Evolutionary conservation across 768 basidiomycete species (phyloP).

Genomic region (Trametes punicea): DNA sequence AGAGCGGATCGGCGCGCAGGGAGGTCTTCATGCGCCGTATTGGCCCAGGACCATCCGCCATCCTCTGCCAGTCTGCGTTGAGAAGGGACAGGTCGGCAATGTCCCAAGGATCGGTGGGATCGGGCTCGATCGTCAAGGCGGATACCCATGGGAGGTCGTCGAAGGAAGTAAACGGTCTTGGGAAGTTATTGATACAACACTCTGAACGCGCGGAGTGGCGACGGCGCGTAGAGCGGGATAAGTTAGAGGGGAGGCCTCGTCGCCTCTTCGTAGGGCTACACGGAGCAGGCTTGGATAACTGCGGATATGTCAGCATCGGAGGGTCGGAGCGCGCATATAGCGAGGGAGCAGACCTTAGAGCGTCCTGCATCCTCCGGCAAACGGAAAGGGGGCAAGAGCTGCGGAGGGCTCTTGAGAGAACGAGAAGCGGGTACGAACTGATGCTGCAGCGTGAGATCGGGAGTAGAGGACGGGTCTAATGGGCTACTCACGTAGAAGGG

Average conservation of each 20-base stretch:
- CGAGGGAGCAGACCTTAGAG: conserved; percentile 11
- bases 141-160: conserved; percentile 70
- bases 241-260: conserved; percentile 31
- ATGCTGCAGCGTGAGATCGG: conserved; percentile 7
- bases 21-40: conserved; percentile 58
- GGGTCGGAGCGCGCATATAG: conserved; percentile 13
- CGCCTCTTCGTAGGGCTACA: conserved; percentile 39
- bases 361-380: conserved; percentile 28
- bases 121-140: conserved; percentile 47
- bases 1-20: conserved; percentile 47
- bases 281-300: conserved; percentile 39
- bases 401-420: conserved; percentile 29
- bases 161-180: conserved; percentile 38
- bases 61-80: conserved; percentile 21
- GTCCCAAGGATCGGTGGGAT: conserved; percentile 44
- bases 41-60: conserved; percentile 41
- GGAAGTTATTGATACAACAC: conserved; percentile 36
- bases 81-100: conserved; percentile 67
- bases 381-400: conserved; percentile 38
- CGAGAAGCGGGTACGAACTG: conserved; percentile 29
- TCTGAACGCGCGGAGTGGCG: conserved; percentile 43
- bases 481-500: conserved; percentile 23
- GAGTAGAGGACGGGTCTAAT: neutral
- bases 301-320: conserved; percentile 12
- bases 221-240: conserved; percentile 39